Conservation (phyloP, 371 early-diverging fungal species). For the Chytridiales sp. region DNA sequence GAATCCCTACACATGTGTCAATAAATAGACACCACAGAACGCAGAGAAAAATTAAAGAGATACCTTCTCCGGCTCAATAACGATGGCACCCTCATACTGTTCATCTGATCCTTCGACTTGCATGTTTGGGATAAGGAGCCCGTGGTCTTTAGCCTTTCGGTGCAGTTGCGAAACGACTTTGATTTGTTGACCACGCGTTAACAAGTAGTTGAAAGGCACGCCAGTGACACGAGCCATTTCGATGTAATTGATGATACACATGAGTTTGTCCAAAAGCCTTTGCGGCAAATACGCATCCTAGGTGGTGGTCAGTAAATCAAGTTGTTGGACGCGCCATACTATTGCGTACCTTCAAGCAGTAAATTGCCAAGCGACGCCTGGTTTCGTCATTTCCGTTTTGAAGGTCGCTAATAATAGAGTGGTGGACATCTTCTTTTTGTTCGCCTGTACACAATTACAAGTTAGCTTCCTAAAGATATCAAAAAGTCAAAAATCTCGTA, state of each 20-base stretch:
- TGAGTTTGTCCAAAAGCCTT: conserved; percentile 94
- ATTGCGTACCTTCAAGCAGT: conserved; percentile 96
- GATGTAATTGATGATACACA: conserved; percentile 96
- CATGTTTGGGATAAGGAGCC: conserved; percentile 90
- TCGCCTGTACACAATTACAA: conserved; percentile 60
- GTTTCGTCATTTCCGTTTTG: conserved; percentile 96
- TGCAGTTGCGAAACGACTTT: conserved; percentile 97
- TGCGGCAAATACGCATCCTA: conserved; percentile 97
- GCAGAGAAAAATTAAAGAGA: no score
- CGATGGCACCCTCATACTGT: conserved; percentile 98
- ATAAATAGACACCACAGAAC: no score
- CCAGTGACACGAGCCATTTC: conserved; percentile 98
- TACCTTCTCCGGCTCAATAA: conserved; percentile 96
- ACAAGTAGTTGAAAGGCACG: conserved; percentile 95
- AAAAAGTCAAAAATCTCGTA: conserved; percentile 18
- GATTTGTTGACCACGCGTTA: conserved; percentile 97
- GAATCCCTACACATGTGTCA: no score
- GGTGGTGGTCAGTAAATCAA: neutral
- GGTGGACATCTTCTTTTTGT: conserved; percentile 99
- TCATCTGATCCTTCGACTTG: conserved; percentile 81
- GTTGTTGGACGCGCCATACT: neutral
- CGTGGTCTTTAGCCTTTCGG: conserved; percentile 82
- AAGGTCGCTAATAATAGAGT: conserved; percentile 96
- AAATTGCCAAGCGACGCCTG: conserved; percentile 95
- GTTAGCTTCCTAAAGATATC: neutral